Conservation (phyloP, 1,284 basidiomycete genomes). For the Ustilago trichophora region DNA sequence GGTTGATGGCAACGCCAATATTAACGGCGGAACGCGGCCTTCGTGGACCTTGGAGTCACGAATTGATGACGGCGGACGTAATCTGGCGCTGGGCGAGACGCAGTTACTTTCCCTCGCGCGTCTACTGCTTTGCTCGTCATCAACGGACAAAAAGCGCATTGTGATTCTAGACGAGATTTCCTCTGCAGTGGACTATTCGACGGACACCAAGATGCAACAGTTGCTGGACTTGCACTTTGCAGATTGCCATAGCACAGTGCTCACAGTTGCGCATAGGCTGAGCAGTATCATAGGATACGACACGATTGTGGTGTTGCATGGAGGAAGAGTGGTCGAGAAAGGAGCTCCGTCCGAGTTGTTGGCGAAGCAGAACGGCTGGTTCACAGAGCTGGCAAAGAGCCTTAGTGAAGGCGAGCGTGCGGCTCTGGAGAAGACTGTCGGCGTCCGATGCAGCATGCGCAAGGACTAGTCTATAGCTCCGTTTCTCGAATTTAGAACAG, state of each 20-base stretch:
- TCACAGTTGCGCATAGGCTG: slow-evolving; percentile 78
- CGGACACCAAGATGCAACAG: slow-evolving; percentile 82
- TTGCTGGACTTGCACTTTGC: slow-evolving; percentile 82
- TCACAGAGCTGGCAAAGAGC: slow-evolving; percentile 71
- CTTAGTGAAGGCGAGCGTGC: slow-evolving; percentile 29
- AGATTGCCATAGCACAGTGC: slow-evolving; percentile 74
- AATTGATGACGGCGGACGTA: slow-evolving; percentile 63
- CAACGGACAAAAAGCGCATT: slow-evolving; percentile 28
- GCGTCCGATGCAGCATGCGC: too few relatives aligned
- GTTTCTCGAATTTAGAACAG: too few relatives aligned
- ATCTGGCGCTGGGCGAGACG: slow-evolving; percentile 65
- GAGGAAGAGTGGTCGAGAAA: slow-evolving; percentile 77
- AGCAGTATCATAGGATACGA: slow-evolving; percentile 83
- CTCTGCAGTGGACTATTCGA: slow-evolving; percentile 78
- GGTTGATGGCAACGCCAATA: too few relatives aligned
- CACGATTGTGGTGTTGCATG: slow-evolving; percentile 79
- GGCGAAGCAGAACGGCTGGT: slow-evolving; percentile 71
- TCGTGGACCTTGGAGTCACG: slow-evolving; percentile 57
- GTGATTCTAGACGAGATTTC: slow-evolving; percentile 75
- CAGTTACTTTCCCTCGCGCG: slow-evolving; percentile 65
- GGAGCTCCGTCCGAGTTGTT: slow-evolving; percentile 75
- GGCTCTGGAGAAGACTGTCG: slow-evolving; percentile 7
- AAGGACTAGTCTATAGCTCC: too few relatives aligned
- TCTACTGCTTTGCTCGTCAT: slow-evolving; percentile 59
- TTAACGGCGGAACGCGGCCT: too few relatives aligned